Percentiles rank a stretch among this genome's conserved stretches.
phyloP scores from a whole-genome alignment of 371 early-diverging fungal species.

The Syncephalastrum monosporum region DNA sequence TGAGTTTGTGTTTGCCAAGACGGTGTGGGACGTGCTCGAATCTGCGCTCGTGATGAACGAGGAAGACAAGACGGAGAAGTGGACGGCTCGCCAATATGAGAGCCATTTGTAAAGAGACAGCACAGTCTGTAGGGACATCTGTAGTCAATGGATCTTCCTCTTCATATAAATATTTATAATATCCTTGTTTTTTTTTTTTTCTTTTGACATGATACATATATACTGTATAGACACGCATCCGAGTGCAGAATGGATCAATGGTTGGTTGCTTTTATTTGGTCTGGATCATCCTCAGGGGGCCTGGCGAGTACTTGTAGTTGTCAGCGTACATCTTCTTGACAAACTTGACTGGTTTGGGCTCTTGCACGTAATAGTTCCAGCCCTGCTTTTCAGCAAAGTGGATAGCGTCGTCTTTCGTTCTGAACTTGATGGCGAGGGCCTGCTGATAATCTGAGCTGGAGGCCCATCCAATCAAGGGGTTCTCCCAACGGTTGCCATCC shows the following conservation, averaged over 20 bases:
- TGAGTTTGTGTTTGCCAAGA: conserved; percentile 65
- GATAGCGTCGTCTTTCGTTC: conserved; percentile 88
- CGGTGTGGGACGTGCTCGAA: conserved; percentile 62
- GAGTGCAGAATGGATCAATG: background rate
- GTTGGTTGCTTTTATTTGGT: conserved; percentile 67
- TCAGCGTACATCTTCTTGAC: conserved; percentile 83
- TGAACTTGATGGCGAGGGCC: conserved; percentile 83
- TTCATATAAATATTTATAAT: too few species aligned
- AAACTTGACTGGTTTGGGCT: conserved; percentile 75
- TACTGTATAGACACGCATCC: background rate
- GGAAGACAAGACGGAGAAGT: conserved; percentile 4
- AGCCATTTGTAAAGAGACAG: conserved; percentile 13
- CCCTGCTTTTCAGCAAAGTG: conserved; percentile 92
- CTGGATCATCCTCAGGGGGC: conserved; percentile 74
- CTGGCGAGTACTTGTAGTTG: conserved; percentile 85
- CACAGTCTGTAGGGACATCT: conserved; percentile 3
- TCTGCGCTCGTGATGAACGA: conserved; percentile 45
- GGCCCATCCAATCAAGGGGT: conserved; percentile 94
- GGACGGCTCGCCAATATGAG: conserved; percentile 9
- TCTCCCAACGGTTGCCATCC: conserved; percentile 84
- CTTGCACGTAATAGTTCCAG: conserved; percentile 87
- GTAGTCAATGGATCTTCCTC: background rate
- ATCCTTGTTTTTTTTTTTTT: too few species aligned
- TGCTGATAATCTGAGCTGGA: conserved; percentile 90
- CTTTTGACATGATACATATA: too few species aligned